Evolutionary conservation across 148 eudicot genomes (phyloP).

Genomic region (Pharnaceum exiguum): DNA sequence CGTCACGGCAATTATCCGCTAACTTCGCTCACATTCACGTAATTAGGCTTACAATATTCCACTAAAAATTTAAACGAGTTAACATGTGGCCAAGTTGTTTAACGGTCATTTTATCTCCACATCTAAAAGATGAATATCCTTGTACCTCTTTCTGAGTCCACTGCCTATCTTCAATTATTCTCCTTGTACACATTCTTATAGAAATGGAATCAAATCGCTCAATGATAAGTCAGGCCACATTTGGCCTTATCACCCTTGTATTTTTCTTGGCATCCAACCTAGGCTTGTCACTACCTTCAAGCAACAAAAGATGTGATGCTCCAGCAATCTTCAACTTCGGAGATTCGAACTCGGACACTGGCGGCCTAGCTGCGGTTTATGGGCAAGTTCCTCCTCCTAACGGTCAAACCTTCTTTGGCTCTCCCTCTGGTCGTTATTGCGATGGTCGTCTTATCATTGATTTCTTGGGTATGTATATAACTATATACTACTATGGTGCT

Average conservation of each 20-base stretch:
- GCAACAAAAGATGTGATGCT: slow-evolving; percentile 33
- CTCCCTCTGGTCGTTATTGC: slow-evolving; percentile 60
- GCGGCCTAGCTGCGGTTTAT: slow-evolving; percentile 74
- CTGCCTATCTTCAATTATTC: no score
- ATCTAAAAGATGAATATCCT: no score
- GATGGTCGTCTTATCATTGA: slow-evolving; percentile 79
- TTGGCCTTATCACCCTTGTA: neutral
- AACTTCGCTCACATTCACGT: no score
- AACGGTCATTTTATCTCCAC: no score
- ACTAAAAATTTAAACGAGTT: no score
- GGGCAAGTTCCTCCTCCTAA: slow-evolving; percentile 59
- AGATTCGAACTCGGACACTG: slow-evolving; percentile 92
- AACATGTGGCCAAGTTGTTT: no score
- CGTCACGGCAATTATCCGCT: no score
- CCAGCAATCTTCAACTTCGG: slow-evolving; percentile 92
- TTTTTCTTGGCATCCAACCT: neutral
- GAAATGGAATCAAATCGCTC: neutral
- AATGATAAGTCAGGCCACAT: no score
- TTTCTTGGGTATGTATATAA: slow-evolving; percentile 85
- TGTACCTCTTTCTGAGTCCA: no score
- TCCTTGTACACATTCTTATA: no score
- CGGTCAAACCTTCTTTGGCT: slow-evolving; percentile 62
- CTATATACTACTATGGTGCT: no score
- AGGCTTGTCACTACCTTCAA: neutral
- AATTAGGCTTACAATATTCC: no score